Evolutionary conservation across 192 early-diverging fungal species (phyloP), one percentile per base, ranked within the genome.

Genomic region (Thamnidium elegans): DNA sequence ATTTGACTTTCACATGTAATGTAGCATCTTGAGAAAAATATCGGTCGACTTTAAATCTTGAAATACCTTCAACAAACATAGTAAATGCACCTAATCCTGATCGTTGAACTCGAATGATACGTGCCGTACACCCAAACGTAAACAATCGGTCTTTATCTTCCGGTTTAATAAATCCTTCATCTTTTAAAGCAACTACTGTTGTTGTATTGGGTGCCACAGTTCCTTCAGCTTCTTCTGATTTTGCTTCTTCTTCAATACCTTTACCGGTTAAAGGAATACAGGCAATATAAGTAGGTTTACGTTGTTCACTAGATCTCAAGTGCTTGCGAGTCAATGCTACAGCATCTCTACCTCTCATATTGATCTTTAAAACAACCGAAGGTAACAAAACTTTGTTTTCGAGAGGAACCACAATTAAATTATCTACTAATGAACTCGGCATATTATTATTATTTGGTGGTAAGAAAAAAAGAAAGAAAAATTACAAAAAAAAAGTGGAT

Each of bases 21-120:
- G 85, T 64, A 5, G 70, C 67, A 19, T 69, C 72, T 44, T 55
- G 23, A 23, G 20, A 13, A 13, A 20, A 39, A 23, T 65, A 55
- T 26, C 39, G 15, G 11, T 32, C 31, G 15, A 63, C 61, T 21
- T 51, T 63, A 46, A 63, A 63, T n/a, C 61, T 46, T 5, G 23
- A 46, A 31, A 42, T 53, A 83, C 88, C 89, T 80, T 90, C 89
- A 7, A 90, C 75, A 55, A 86, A 78, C 10, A 85, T 80, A 14
- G 72, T 62, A 65, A 89, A 87, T 20, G 79, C 76, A n/a, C 80
- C 84, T 53, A 76, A 77, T 2, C 76, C 76, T 55, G 75, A 69
- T 66, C 86, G 76, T 48, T 88, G 84, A 32, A 75, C 55, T 13
- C 70, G 65, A 26, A 81, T 67, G 51, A 85, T 63, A 26, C 80